Conservation (phyloP, 1,284 basidiomycete species). For the Pisolithus thermaeus region DNA sequence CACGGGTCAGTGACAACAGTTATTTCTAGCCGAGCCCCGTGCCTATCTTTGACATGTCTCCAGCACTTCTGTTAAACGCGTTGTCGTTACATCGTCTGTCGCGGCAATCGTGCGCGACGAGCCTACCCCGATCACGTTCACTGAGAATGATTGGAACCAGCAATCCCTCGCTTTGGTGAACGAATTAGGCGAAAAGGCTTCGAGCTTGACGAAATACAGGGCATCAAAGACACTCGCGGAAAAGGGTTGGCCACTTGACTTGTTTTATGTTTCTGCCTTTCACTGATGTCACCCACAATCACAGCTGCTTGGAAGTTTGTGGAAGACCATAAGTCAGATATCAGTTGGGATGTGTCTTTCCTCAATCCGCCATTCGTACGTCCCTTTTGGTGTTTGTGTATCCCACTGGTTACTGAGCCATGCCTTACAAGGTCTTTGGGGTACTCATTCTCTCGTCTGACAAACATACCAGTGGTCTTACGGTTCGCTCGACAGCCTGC, state of each 20-base stretch:
- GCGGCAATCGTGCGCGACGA: conserved; percentile 40
- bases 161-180: conserved; percentile 47
- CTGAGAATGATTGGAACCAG: conserved; percentile 63
- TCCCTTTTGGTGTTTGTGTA: conserved; percentile 1
- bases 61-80: conserved; percentile 44
- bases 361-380: conserved; percentile 55
- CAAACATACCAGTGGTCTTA: conserved; percentile 1
- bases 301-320: conserved; percentile 53
- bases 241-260: conserved; percentile 31
- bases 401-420: background rate
- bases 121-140: conserved; percentile 25
- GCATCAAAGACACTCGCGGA: conserved; percentile 71
- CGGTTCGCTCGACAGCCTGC: conserved; percentile 26
- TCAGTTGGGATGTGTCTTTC: conserved; percentile 49
- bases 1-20: conserved; percentile 33
- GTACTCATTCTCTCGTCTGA: conserved; percentile 14
- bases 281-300: background rate
- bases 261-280: background rate
- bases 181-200: conserved; percentile 44
- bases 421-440: conserved; percentile 27
- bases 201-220: conserved; percentile 41
- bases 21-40: background rate
- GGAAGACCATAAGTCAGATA: conserved; percentile 43
- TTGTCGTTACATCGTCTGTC: conserved; percentile 61
- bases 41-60: conserved; percentile 17